These are phyloP conservation scores for Neophaeococcomyces aloes DNA, from an alignment of 2,329 filamentous ascomycete genomes.

Conservation along the genomic window DNA sequence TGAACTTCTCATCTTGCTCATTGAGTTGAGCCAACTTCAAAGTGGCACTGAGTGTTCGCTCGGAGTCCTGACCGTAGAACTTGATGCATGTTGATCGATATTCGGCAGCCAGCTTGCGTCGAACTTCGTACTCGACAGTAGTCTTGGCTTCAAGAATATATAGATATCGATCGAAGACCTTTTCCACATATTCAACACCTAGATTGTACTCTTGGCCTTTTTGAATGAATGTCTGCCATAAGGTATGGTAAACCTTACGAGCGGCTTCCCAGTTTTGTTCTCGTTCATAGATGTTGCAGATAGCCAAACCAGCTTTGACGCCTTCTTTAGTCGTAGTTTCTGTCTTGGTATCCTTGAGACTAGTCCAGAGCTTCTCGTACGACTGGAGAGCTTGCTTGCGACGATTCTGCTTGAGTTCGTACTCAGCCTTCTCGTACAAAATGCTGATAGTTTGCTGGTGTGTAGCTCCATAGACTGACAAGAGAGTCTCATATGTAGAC, in stretches of 20 bases:
- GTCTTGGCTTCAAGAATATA: constrained; percentile 37
- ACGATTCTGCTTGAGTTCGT: constrained; percentile 35
- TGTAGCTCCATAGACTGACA: constrained; percentile 14
- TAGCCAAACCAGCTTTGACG: constrained; percentile 36
- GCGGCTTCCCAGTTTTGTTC: constrained; percentile 38
- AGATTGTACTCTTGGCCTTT: constrained; percentile 33
- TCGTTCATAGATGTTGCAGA: constrained; percentile 37
- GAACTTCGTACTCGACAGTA: constrained; percentile 34
- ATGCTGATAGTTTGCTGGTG: constrained; percentile 27
- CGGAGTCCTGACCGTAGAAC: constrained; percentile 28
- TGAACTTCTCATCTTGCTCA: constrained; percentile 34
- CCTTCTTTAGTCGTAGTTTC: constrained; percentile 28
- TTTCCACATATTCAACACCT: constrained; percentile 35
- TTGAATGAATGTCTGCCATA: constrained; percentile 40
- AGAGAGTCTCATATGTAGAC: constrained; percentile 36
- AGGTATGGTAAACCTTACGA: constrained; percentile 34
- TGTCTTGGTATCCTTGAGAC: constrained; percentile 23
- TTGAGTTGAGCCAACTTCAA: constrained; percentile 37
- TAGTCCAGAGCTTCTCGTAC: constrained; percentile 38
- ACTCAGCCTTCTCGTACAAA: constrained; percentile 36
- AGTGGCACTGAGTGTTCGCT: constrained; percentile 30
- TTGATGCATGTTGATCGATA: constrained; percentile 39
- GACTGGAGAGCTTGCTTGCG: constrained; percentile 28
- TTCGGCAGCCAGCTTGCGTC: constrained; percentile 39
- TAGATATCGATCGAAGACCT: constrained; percentile 40